Base-by-base conservation (phyloP, 2,329 filamentous ascomycete genomes). In the Penicillium psychrosexuale region DNA sequence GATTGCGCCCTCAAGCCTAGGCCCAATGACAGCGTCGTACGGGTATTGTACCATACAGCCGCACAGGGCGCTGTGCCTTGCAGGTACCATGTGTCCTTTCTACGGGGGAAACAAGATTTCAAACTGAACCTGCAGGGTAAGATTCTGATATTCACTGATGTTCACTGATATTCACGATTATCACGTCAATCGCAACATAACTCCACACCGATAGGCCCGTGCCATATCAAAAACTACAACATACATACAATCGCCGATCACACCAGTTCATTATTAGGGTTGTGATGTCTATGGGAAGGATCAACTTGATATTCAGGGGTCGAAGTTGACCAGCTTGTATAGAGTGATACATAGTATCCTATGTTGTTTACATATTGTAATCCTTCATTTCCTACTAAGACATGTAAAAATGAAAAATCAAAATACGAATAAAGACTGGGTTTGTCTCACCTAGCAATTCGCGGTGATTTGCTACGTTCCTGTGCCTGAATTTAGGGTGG, bases 321-420 rank as follows among this genome's bases (percentile, higher is more conserved):
- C 5, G 34, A 57, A 91, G 75, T 69, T 86, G 78, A 30, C 5
- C 37, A 5, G 8, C 12, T 30, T 31, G 24, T n/a, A 36, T 8
- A 7, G 13, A 28, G 24, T 47, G 13, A 27, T 15, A 33, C 6
- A 12, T 6, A 38, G 36, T 38, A 22, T 19, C 5, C 36, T 19
- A 11, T 24, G 42, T 42, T 42, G 24, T 44, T 31, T n/a, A 15
- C 39, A 24, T 9, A 6, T n/a, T 27, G 44, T 47, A 47, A 47
- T 24, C 13, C 13, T 5, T 34, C 19, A 27, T 36, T 47, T 47
- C 22, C 15, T 13, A 15, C 7, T 12, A 48, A 39, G 34, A 48
- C 34, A 38, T 30, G 34, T 30, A 39, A 31, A 6, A 22, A 27
- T 31, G 5, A 19, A 15, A 48, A 31, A 24, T n/a, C 8, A 24